A percentile compares a stretch with the other conserved stretches of the same genome.
Conservation (phyloP, 2,329 filamentous ascomycete species). For the Xylariaceae sp. region DNA sequence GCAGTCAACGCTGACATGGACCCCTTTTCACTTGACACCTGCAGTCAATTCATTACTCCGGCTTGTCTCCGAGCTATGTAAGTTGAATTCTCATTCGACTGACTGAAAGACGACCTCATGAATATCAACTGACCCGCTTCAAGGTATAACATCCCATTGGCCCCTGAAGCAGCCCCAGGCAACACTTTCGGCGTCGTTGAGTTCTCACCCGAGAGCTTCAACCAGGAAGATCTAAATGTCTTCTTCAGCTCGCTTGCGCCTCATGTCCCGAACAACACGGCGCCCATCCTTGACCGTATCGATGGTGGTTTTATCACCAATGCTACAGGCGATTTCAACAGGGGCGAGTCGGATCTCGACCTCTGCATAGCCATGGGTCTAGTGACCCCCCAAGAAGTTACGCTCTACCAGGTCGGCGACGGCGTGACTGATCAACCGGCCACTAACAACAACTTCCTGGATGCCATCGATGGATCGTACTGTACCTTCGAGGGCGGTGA, state of each 20-base stretch:
- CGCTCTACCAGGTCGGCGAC: slow-evolving; percentile 25
- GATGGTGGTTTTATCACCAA: slow-evolving; percentile 33
- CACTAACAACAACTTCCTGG: slow-evolving; percentile 23
- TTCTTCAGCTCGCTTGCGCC: slow-evolving; percentile 1
- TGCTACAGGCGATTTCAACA: slow-evolving; percentile 22
- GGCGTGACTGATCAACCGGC: slow-evolving; percentile 23
- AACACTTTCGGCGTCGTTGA: slow-evolving; percentile 5
- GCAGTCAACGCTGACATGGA: neutral
- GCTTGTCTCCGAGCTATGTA: slow-evolving; percentile 5
- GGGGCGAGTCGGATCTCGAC: slow-evolving; percentile 23
- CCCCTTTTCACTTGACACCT: neutral
- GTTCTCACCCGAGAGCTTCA: neutral
- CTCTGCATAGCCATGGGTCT: slow-evolving; percentile 24
- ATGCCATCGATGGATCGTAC: slow-evolving; percentile 25
- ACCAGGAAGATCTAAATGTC: slow-evolving; percentile 1
- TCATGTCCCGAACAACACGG: slow-evolving; percentile 32
- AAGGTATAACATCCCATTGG: neutral
- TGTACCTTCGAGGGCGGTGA: slow-evolving; percentile 24
- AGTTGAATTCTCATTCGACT: neutral
- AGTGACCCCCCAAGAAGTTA: slow-evolving; percentile 22
- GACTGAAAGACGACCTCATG: neutral
- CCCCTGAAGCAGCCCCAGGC: neutral
- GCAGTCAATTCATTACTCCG: neutral
- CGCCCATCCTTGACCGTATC: slow-evolving; percentile 33
- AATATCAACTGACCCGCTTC: no score